Evolutionary conservation across 345 rosid genomes (phyloP), one percentile per base, ranked within the genome.

Genomic region (Syzygium jambos): DNA sequence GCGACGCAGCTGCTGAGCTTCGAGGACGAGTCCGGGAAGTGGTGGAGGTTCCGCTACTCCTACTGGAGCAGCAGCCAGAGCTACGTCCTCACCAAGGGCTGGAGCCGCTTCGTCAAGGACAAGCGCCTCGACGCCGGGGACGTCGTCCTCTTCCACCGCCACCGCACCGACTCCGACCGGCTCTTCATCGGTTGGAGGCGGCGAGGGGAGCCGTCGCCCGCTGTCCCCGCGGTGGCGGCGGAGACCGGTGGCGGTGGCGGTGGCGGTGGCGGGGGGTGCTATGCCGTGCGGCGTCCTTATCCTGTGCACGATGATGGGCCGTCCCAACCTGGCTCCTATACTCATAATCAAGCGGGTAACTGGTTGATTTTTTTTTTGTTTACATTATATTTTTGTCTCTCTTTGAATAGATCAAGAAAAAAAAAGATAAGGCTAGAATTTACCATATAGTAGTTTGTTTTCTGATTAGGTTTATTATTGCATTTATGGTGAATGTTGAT

Each of bases 11-110:
- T 93, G 22, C 95, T 96, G 86, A 91, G 95, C 86, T 96, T 96
- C 73, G 99, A 96, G 86, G 99, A 96, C 86, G 99, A 96, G 93
- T 92, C 94, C 5, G 99, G 97, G 30, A 96, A 92, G 94, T 92
- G 90, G 63, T 96, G 99, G 99, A 88, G 94, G 56, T 96, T 96
- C 84, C 90, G 99, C 54, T 96, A 96, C 93, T 96, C 99, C 11
- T 96, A 95, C 85, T 96, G 99, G 99, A 93, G 92, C 86, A 94
- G 96, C 59, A 96, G 98, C 85, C 98, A 96, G 56, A 96, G 98
- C 92, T 96, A 96, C 85, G 98, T 96, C 27, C 86, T 96, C 89
- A 96, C 99, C 12, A 96, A 96, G 91, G 99, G 99, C 12, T 96
- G 99, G 99, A 95, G 99, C 87, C 88, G 96, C 65, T 96, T 95